Evolutionary conservation across 257 asterid genomes (phyloP), one percentile per base, ranked within the genome.

Genomic region (Nicotiana attenuata): DNA sequence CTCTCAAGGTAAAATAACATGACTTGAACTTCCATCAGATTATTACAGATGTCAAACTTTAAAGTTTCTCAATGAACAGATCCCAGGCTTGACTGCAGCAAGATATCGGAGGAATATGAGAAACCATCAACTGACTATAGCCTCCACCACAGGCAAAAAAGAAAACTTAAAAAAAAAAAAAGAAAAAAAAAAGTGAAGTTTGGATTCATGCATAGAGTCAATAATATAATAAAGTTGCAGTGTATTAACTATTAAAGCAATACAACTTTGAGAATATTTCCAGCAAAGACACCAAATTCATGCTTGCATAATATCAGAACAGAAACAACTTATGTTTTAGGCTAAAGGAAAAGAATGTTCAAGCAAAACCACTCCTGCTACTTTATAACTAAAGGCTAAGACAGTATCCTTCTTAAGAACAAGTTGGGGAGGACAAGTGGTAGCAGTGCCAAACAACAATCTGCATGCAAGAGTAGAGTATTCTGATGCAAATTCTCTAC

Each of bases 381-480:
- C 80, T 26, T 75, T 15, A 75, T 14, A 24, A 50, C 61, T 50
- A 6, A 75, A 75, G 38, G 64, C 14, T 50, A 16, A 24, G 47
- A 52, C 63, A 50, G 16, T 22, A 73, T 75, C 45, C 45, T 75
- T 15, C 45, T 15, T 7, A 75, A 75, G 75, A 61, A 50, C 64
- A 50, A 75, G 63, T 75, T 75, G 52, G 80, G 80, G 24, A 8
- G 60, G 78, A 50, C 45, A 75, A 75, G 80, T 75, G 64, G 63
- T 15, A 61, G 63, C 63, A 24, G 64, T 50, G 26, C 10, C 63
- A 75, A 24, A 50, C 80, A 75, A 50, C 80, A 22, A 75, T 26
- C 61, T 71, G 78, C 60, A 22, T 15, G 63, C 63, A 26, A 75
- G 63, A 50, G 24, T 22, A 15, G 17, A 47, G 50, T 71, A 17